Evolutionary conservation across 2,329 filamentous ascomycete genomes (phyloP).

Genomic region (Allantophomopsis lycopodina): DNA sequence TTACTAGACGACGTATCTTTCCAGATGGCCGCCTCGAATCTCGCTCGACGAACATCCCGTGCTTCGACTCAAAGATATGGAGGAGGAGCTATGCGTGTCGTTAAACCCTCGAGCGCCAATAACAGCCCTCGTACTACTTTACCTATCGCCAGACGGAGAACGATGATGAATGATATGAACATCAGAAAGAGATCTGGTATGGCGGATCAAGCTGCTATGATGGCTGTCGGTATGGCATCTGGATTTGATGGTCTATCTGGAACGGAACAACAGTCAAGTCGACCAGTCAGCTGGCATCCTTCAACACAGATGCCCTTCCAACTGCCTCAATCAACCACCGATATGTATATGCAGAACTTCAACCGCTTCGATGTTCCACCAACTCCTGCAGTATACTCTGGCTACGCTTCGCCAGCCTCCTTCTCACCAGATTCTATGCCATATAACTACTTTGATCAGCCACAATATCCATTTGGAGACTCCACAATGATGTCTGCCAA

Average conservation of each 20-base stretch:
- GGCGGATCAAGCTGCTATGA: constrained; percentile 26
- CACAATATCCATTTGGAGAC: constrained; percentile 5
- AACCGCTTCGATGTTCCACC: constrained; percentile 27
- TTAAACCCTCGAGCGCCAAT: constrained; percentile 53
- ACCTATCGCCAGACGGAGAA: constrained; percentile 37
- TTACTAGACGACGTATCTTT: constrained; percentile 36
- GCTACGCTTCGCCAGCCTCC: constrained; percentile 40
- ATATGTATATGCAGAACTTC: constrained; percentile 22
- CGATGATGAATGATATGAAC: constrained; percentile 33
- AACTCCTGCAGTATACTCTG: constrained; percentile 40
- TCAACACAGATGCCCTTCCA: constrained; percentile 30
- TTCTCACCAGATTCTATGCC: constrained; percentile 40
- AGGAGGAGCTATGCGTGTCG: constrained; percentile 40
- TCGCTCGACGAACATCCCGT: constrained; percentile 31
- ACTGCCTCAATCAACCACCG: constrained; percentile 19
- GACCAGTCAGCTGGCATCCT: constrained; percentile 68
- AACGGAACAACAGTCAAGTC: constrained; percentile 21
- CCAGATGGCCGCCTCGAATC: constrained; percentile 33
- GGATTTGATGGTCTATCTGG: constrained; percentile 18
- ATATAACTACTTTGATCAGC: constrained; percentile 18
- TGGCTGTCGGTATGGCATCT: constrained; percentile 30
- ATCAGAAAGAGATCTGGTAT: constrained; percentile 13
- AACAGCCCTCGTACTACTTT: constrained; percentile 49
- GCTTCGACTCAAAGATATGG: constrained; percentile 33
- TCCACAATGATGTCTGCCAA: background rate